Evolutionary conservation across 805 yeast species (phyloP).

Genomic region (Yarrowia yakushimensis): DNA sequence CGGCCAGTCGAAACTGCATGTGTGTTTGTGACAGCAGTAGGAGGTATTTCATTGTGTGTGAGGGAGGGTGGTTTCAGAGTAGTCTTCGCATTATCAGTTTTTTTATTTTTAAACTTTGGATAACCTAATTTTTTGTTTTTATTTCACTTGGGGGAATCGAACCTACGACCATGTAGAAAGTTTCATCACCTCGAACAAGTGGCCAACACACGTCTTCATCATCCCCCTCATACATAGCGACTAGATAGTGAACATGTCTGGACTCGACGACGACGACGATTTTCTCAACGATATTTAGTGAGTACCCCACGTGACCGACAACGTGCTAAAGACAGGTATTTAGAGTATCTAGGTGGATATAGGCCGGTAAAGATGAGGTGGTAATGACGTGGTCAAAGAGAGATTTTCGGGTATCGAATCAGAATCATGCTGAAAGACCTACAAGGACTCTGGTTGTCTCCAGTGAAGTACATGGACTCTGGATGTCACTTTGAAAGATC

Average conservation of each 20-base stretch:
- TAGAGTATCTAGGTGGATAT: constrained; percentile 12
- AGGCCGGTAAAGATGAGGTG: too few species aligned
- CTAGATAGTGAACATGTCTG: constrained; percentile 46
- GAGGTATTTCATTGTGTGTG: constrained; percentile 49
- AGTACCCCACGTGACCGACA: constrained; percentile 10
- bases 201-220: too few species aligned
- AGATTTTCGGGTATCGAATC: too few species aligned
- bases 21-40: constrained; percentile 85
- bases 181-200: too few species aligned
- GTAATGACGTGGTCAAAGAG: too few species aligned
- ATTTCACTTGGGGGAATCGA: too few species aligned
- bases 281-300: constrained; percentile 86
- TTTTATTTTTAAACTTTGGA: background rate
- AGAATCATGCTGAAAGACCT: too few species aligned
- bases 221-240: constrained; percentile 3
- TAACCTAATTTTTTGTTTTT: too few species aligned
- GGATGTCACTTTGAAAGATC: too few species aligned
- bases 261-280: constrained; percentile 87
- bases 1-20: constrained; percentile 73
- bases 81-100: background rate
- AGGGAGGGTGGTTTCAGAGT: background rate
- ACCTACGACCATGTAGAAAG: too few species aligned
- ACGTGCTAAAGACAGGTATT: background rate
- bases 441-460: too few species aligned
- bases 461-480: too few species aligned